Conservation (phyloP, 2,329 filamentous ascomycete species). For the Pseudogymnoascus sp. region DNA sequence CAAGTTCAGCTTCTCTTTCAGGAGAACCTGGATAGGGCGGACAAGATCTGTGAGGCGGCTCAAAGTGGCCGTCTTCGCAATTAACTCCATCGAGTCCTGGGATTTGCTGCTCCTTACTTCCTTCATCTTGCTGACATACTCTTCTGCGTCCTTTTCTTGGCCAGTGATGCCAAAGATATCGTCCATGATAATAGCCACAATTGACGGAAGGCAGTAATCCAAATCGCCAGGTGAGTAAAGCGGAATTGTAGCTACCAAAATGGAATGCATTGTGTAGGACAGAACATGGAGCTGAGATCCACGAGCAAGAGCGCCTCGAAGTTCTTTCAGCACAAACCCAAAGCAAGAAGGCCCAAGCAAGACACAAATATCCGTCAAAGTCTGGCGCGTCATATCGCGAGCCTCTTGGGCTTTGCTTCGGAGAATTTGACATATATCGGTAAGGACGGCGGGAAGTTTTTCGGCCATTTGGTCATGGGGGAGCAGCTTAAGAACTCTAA, state of each 20-base stretch:
- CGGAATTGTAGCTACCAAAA: conserved; percentile 68
- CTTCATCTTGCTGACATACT: conserved; percentile 91
- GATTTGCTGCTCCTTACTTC: conserved; percentile 98
- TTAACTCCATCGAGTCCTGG: conserved; percentile 91
- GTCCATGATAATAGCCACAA: conserved; percentile 86
- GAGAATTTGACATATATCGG: conserved; percentile 88
- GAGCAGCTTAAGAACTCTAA: conserved; percentile 77
- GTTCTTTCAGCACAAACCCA: conserved; percentile 86
- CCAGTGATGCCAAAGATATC: conserved; percentile 90
- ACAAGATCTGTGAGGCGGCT: conserved; percentile 66
- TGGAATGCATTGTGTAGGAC: conserved; percentile 89
- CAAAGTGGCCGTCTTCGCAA: conserved; percentile 76
- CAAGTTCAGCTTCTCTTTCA: conserved; percentile 76
- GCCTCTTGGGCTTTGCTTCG: conserved; percentile 83
- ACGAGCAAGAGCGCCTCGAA: conserved; percentile 70
- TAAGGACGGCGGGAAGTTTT: conserved; percentile 72
- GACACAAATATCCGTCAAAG: conserved; percentile 72
- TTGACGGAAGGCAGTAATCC: conserved; percentile 73
- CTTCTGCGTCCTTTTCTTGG: conserved; percentile 94
- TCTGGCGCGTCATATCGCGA: conserved; percentile 83
- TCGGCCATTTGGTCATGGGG: conserved; percentile 64
- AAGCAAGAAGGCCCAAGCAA: conserved; percentile 77
- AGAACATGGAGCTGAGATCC: conserved; percentile 93
- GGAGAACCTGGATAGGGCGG: conserved; percentile 65
- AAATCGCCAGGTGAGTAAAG: conserved; percentile 72